Evolutionary conservation across 495 filamentous ascomycete species (phyloP).

Genomic region (Evernia prunastri): DNA sequence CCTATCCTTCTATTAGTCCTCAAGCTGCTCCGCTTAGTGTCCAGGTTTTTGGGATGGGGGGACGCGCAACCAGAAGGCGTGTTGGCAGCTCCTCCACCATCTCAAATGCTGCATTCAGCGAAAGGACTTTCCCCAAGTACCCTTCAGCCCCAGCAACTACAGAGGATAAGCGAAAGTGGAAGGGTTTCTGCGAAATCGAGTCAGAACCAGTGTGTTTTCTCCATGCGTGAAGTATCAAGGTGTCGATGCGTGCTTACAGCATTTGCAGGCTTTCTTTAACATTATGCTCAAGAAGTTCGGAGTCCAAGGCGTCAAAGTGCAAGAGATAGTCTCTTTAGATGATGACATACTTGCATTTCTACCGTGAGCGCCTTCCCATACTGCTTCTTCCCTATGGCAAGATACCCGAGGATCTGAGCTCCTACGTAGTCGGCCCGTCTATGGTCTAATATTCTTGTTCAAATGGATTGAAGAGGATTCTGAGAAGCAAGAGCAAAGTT

Average conservation of each 20-base stretch:
- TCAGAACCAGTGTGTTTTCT: conserved; percentile 69
- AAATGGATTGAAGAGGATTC: conserved; percentile 58
- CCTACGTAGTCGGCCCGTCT: conserved; percentile 54
- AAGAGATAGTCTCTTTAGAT: conserved; percentile 74
- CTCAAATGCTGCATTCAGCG: conserved; percentile 1
- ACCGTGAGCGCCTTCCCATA: conserved; percentile 42
- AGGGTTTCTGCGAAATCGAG: conserved; percentile 83
- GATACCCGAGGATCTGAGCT: background rate
- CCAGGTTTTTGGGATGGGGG: conserved; percentile 29
- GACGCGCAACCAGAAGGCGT: conserved; percentile 35
- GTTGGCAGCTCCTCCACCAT: conserved; percentile 22
- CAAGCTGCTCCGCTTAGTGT: no score
- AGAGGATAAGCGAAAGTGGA: conserved; percentile 49
- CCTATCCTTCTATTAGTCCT: background rate
- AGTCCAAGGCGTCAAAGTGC: conserved; percentile 62
- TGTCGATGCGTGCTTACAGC: conserved; percentile 12
- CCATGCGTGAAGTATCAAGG: background rate
- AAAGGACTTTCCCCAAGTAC: conserved; percentile 26
- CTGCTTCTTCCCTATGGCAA: background rate
- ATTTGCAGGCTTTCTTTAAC: conserved; percentile 67
- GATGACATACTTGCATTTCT: conserved; percentile 57
- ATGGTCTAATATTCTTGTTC: conserved; percentile 80
- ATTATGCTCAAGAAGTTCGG: conserved; percentile 74
- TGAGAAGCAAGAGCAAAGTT: conserved; percentile 49
- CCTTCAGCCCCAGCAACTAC: conserved; percentile 35